Conservation (phyloP, 345 rosid species). For the Aethionema arabicum region DNA sequence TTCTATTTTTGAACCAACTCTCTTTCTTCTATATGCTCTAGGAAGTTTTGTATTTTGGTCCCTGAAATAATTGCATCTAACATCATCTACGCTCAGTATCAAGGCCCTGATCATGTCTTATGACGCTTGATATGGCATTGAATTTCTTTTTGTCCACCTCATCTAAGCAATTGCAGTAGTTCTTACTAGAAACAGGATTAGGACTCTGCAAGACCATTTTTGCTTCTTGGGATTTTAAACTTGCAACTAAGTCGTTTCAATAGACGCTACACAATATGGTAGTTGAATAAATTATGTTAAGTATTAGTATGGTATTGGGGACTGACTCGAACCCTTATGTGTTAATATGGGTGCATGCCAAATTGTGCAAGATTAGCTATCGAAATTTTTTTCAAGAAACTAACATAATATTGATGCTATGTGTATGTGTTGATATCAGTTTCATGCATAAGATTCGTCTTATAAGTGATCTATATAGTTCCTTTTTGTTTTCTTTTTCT, state of each 20-base stretch:
- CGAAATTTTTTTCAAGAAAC: no score
- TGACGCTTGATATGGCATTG: conserved; percentile 5
- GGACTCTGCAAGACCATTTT: not conserved
- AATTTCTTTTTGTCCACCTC: conserved; percentile 8
- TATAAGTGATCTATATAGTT: conserved; percentile 21
- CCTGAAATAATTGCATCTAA: conserved; percentile 8
- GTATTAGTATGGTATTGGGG: no score
- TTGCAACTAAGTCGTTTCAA: no score
- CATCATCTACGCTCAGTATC: conserved; percentile 27
- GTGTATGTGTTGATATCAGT: conserved; percentile 1
- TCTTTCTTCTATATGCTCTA: not conserved
- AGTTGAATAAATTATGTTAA: no score
- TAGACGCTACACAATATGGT: no score
- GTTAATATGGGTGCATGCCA: no score
- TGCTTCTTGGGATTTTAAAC: not conserved
- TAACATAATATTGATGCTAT: not conserved
- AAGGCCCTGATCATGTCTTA: conserved; percentile 16
- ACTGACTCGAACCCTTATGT: no score
- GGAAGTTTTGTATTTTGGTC: conserved; percentile 2
- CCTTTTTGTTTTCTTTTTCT: conserved; percentile 8
- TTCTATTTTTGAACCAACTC: not conserved
- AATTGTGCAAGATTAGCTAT: no score
- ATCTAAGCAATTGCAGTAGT: not conserved
- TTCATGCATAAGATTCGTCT: conserved; percentile 7
- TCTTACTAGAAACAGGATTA: not conserved